These are phyloP conservation scores for Phalaenopsis hybrid DNA, from an alignment of 116 monocot species.

Conservation along the genomic window DNA sequence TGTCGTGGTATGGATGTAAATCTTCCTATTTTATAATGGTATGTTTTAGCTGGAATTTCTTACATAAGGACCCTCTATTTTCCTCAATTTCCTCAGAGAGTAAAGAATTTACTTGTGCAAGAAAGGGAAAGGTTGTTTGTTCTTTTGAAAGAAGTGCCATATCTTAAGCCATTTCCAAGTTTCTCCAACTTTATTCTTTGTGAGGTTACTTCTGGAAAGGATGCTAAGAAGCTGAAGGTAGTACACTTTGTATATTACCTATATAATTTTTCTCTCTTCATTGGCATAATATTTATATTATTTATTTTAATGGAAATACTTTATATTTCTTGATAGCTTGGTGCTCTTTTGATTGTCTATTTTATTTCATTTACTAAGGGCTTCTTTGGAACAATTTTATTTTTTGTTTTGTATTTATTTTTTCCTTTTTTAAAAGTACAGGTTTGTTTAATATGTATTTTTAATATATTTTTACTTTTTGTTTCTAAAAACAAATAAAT, in stretches of 20 bases:
- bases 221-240: constrained; percentile 95
- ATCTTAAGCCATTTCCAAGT: constrained; percentile 84
- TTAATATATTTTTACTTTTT: too few species aligned
- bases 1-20: too few species aligned
- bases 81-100: constrained; percentile 37
- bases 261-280: neutral
- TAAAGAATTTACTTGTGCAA: constrained; percentile 72
- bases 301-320: neutral
- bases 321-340: neutral
- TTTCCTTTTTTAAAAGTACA: too few species aligned
- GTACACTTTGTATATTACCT: neutral
- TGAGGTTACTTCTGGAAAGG: constrained; percentile 86
- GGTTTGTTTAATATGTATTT: too few species aligned
- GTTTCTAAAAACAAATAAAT: too few species aligned
- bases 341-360: neutral
- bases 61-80: neutral
- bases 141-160: constrained; percentile 73
- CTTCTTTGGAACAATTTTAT: too few species aligned
- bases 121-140: constrained; percentile 74
- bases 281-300: neutral
- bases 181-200: constrained; percentile 97
- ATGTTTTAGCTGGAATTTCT: neutral
- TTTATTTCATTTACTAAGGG: too few species aligned
- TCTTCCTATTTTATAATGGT: neutral
- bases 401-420: too few species aligned